These are phyloP conservation scores for Pyrenochaeta sp. DNA, from an alignment of 2,329 filamentous ascomycete genomes.

Conservation along the genomic window DNA sequence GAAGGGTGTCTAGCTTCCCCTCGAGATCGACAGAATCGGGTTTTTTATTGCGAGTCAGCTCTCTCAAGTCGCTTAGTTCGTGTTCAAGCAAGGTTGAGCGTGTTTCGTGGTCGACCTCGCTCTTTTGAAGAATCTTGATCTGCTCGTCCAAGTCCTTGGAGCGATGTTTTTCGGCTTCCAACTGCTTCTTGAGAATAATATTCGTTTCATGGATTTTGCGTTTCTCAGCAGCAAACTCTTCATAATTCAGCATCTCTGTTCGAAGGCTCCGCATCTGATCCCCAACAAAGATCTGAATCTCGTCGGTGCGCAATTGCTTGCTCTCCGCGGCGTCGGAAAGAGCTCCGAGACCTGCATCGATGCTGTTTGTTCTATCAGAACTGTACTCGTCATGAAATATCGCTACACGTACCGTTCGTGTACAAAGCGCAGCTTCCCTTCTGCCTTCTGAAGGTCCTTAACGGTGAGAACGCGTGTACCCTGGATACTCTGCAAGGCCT, in stretches of 20 bases:
- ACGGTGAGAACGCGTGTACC: conserved; percentile 24
- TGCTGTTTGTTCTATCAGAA: conserved; percentile 20
- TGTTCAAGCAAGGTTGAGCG: conserved; percentile 20
- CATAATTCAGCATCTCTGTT: conserved; percentile 27
- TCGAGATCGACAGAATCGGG: conserved; percentile 8
- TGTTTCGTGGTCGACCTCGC: conserved; percentile 19
- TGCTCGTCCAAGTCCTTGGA: conserved; percentile 20
- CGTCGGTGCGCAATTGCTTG: conserved; percentile 4
- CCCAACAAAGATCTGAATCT: conserved; percentile 19
- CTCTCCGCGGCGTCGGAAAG: conserved; percentile 10
- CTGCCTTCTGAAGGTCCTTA: conserved; percentile 31
- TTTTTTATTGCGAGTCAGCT: background rate
- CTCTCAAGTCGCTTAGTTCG: conserved; percentile 21
- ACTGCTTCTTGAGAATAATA: conserved; percentile 19
- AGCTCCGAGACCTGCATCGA: conserved; percentile 26
- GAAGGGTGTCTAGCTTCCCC: conserved; percentile 17
- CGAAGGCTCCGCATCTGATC: conserved; percentile 26
- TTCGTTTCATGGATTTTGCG: conserved; percentile 22
- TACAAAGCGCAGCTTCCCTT: conserved; percentile 33
- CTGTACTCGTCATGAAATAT: background rate
- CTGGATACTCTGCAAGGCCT: conserved; percentile 25
- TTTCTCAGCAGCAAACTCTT: conserved; percentile 26
- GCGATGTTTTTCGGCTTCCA: conserved; percentile 26
- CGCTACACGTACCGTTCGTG: conserved; percentile 27
- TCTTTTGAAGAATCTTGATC: conserved; percentile 9